Percentiles rank a stretch among this genome's conserved stretches.
Evolutionary conservation across 2,329 filamentous ascomycete species (phyloP).

Genomic region (Penicillium sp.): DNA sequence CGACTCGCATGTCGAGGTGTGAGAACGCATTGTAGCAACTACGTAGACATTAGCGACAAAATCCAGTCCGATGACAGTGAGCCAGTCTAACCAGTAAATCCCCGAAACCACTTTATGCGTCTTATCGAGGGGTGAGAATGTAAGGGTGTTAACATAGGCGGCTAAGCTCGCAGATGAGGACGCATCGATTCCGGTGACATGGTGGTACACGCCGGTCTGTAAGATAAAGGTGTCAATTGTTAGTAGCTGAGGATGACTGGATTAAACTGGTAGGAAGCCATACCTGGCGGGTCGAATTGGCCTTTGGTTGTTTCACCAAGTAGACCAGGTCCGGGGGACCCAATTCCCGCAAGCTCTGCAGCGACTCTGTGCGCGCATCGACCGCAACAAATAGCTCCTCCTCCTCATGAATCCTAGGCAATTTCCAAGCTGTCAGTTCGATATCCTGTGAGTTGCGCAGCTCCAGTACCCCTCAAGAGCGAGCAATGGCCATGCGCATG

Average conservation of each 20-base stretch:
- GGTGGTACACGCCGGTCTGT: slow-evolving; percentile 92
- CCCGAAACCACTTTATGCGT: slow-evolving; percentile 90
- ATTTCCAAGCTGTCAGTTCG: slow-evolving; percentile 30
- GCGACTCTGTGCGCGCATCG: slow-evolving; percentile 87
- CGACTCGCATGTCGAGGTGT: slow-evolving; percentile 95
- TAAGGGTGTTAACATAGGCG: slow-evolving; percentile 97
- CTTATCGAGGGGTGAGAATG: slow-evolving; percentile 84
- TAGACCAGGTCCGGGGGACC: slow-evolving; percentile 96
- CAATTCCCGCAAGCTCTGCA: slow-evolving; percentile 85
- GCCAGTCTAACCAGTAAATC: slow-evolving; percentile 76
- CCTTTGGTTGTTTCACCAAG: slow-evolving; percentile 77
- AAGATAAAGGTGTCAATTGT: slow-evolving; percentile 16
- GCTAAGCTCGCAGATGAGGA: slow-evolving; percentile 96
- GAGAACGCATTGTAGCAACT: slow-evolving; percentile 99
- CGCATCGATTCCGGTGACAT: slow-evolving; percentile 95
- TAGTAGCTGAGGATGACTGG: not conserved
- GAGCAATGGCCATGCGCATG: slow-evolving; percentile 30
- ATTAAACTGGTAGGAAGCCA: not conserved
- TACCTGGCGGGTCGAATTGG: slow-evolving; percentile 64
- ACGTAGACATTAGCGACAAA: slow-evolving; percentile 28
- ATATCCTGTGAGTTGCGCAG: slow-evolving; percentile 15
- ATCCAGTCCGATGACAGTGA: not conserved
- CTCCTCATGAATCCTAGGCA: slow-evolving; percentile 84
- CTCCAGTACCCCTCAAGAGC: slow-evolving; percentile 8
- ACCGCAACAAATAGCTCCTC: slow-evolving; percentile 83